Evolutionary conservation across 2,329 filamentous ascomycete species (phyloP).

Genomic region (Teratosphaeria nubilosa): DNA sequence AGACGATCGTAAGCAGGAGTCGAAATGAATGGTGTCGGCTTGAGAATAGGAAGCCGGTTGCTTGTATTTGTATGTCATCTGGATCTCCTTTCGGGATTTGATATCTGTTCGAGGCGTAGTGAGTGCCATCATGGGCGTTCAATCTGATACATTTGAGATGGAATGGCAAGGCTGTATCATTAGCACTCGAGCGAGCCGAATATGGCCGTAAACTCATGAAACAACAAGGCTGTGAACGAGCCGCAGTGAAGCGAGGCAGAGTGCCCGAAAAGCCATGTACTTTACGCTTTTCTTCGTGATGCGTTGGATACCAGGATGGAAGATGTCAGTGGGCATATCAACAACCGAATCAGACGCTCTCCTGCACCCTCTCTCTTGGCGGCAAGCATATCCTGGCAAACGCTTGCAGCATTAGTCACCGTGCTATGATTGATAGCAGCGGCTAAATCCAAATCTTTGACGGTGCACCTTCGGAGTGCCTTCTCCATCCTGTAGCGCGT

Average conservation of each 20-base stretch:
- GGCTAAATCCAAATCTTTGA: neutral
- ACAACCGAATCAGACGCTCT: neutral
- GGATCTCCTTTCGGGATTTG: neutral
- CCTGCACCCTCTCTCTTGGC: neutral
- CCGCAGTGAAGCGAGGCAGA: neutral
- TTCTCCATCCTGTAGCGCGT: neutral
- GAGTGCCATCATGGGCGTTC: neutral
- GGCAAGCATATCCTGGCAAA: neutral
- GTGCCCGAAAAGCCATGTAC: neutral
- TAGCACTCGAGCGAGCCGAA: neutral
- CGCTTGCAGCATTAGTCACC: neutral
- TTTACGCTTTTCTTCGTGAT: neutral
- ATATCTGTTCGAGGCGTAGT: neutral
- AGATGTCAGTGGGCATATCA: neutral
- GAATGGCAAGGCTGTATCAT: neutral
- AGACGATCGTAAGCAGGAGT: neutral
- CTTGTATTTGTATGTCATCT: neutral
- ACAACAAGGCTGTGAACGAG: neutral
- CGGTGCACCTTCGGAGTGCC: neutral
- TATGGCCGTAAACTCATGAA: neutral
- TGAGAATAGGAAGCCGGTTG: neutral
- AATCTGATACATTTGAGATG: neutral
- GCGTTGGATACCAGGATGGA: neutral
- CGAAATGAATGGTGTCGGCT: neutral
- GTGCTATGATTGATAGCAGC: neutral